A percentile compares a stretch with the other conserved stretches of the same genome.
These are phyloP conservation scores for Calycina marina DNA, from an alignment of 2,329 filamentous ascomycete genomes.

Conservation along the genomic window DNA sequence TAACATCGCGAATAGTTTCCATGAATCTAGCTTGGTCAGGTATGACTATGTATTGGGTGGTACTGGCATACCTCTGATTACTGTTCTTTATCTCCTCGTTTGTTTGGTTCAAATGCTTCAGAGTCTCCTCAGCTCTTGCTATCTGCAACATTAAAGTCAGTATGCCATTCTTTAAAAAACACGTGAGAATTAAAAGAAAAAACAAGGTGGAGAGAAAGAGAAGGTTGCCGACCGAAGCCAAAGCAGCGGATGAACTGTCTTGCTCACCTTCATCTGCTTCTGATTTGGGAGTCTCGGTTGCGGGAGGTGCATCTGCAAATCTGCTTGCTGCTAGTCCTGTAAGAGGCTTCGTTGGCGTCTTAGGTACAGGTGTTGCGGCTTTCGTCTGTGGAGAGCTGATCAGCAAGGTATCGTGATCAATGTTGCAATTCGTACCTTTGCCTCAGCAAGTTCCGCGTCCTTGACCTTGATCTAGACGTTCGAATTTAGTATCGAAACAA, in stretches of 20 bases:
- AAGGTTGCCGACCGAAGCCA: constrained; percentile 46
- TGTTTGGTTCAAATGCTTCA: constrained; percentile 30
- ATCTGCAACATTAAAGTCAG: constrained; percentile 13
- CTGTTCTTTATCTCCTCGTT: constrained; percentile 40
- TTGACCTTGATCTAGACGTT: constrained; percentile 31
- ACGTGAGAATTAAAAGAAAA: constrained; percentile 4
- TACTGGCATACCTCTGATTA: constrained; percentile 29
- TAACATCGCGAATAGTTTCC: constrained; percentile 20
- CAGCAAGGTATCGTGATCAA: background rate
- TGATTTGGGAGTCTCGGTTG: constrained; percentile 20
- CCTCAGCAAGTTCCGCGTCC: constrained; percentile 48
- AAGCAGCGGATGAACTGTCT: constrained; percentile 48
- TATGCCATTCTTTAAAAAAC: background rate
- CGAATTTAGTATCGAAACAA: too few species aligned
- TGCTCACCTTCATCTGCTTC: constrained; percentile 41
- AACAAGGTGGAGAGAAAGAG: constrained; percentile 14
- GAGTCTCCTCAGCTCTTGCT: constrained; percentile 20
- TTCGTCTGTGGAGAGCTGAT: background rate
- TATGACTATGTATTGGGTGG: background rate
- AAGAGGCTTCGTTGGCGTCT: constrained; percentile 20
- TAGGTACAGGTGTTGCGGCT: constrained; percentile 20
- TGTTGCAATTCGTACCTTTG: constrained; percentile 30
- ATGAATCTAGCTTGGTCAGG: constrained; percentile 20
- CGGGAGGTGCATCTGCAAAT: constrained; percentile 30
- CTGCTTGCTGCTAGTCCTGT: constrained; percentile 37